A percentile compares a stretch with the other conserved stretches of the same genome.
These are phyloP conservation scores for Colletotrichum chrysophilum DNA, from an alignment of 2,329 filamentous ascomycete species.

Conservation along the genomic window DNA sequence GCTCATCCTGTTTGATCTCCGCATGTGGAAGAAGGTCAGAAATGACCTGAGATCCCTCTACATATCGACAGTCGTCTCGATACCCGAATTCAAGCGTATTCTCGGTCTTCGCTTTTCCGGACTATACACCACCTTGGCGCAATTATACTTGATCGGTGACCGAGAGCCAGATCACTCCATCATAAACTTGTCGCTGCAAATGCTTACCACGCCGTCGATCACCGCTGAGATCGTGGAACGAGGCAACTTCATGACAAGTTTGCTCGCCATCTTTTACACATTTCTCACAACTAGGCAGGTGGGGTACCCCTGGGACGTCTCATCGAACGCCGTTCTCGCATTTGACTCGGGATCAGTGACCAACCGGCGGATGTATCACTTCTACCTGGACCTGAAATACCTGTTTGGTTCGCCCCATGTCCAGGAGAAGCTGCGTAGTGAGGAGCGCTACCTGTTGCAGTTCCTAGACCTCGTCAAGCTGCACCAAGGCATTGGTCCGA, in stretches of 20 bases:
- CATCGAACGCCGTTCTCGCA: conserved; percentile 83
- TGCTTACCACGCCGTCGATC: conserved; percentile 95
- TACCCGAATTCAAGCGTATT: conserved; percentile 95
- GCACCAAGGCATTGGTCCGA: conserved; percentile 96
- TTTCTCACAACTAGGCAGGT: conserved; percentile 97
- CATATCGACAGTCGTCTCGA: conserved; percentile 93
- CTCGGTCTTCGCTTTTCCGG: conserved; percentile 93
- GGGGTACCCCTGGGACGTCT: conserved; percentile 88
- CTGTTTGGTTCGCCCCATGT: conserved; percentile 89
- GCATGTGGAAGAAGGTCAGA: conserved; percentile 95
- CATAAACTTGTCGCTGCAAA: conserved; percentile 95
- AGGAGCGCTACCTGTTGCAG: conserved; percentile 88
- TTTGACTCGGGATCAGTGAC: conserved; percentile 96
- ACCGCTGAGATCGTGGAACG: conserved; percentile 94
- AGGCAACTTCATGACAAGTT: conserved; percentile 92
- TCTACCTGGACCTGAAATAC: conserved; percentile 93
- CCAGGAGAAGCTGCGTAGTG: conserved; percentile 80
- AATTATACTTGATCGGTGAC: conserved; percentile 94
- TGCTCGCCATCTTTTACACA: conserved; percentile 96
- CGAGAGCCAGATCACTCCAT: conserved; percentile 97
- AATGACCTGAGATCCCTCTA: conserved; percentile 92
- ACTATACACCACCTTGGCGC: conserved; percentile 90
- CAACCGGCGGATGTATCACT: conserved; percentile 95
- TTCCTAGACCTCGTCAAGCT: conserved; percentile 96
- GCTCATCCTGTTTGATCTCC: conserved; percentile 90